Conservation (phyloP, 2,329 filamentous ascomycete species). For the Didymella pomorum region DNA sequence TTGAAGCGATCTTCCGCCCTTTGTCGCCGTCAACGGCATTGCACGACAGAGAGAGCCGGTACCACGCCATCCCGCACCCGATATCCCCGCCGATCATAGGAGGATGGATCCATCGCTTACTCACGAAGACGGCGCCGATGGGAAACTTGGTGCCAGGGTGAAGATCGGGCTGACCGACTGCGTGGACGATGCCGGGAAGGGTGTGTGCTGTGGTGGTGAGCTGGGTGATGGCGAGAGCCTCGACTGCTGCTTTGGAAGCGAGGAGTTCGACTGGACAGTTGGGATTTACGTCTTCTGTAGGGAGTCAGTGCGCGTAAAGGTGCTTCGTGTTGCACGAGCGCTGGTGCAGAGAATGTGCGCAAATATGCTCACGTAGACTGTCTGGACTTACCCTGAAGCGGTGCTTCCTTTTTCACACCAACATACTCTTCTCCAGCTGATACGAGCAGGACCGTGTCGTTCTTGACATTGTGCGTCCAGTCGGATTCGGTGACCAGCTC, state of each 20-base stretch:
- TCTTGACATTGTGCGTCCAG: slow-evolving; percentile 34
- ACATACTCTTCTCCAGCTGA: slow-evolving; percentile 47
- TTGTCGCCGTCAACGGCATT: slow-evolving; percentile 47
- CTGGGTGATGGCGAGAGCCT: slow-evolving; percentile 43
- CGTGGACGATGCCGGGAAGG: slow-evolving; percentile 47
- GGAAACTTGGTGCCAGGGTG: slow-evolving; percentile 51
- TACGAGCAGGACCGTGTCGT: slow-evolving; percentile 42
- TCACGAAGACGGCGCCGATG: slow-evolving; percentile 50
- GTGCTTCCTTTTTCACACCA: slow-evolving; percentile 33
- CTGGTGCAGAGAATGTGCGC: slow-evolving; percentile 23
- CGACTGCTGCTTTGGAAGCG: slow-evolving; percentile 38
- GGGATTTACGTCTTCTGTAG: slow-evolving; percentile 27
- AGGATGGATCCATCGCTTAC: slow-evolving; percentile 48
- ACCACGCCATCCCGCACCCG: slow-evolving; percentile 53
- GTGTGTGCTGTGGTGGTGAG: slow-evolving; percentile 42
- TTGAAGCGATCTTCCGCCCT: slow-evolving; percentile 48
- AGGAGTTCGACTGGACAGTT: slow-evolving; percentile 35
- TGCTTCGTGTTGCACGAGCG: slow-evolving; percentile 9
- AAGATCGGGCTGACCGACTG: slow-evolving; percentile 49
- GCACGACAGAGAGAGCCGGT: slow-evolving; percentile 42
- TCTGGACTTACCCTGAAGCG: slow-evolving; percentile 27
- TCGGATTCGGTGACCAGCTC: slow-evolving; percentile 40
- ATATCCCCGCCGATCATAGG: slow-evolving; percentile 52
- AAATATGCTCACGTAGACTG: slow-evolving; percentile 35
- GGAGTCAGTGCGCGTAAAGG: background rate